Conservation (phyloP, 345 rosid species). For the Citrus trifoliata region DNA sequence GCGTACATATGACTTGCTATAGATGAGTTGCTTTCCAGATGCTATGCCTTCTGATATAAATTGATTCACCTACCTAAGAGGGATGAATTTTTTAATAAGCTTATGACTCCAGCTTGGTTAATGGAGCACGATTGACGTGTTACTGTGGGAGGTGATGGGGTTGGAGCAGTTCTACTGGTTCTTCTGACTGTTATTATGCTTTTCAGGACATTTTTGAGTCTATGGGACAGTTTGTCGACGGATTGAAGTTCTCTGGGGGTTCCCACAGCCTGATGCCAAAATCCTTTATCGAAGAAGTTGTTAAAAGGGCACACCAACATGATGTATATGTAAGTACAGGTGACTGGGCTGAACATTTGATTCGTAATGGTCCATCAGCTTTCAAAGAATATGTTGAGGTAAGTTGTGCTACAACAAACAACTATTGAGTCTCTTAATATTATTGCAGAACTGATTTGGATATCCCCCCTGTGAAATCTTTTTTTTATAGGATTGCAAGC, state of each 20-base stretch:
- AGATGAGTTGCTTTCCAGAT: too few relatives aligned
- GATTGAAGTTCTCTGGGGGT: constrained; percentile 85
- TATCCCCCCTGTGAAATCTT: background rate
- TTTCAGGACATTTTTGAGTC: constrained; percentile 78
- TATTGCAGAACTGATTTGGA: background rate
- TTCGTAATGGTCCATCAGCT: constrained; percentile 65
- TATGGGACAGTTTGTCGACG: constrained; percentile 86
- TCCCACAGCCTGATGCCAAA: constrained; percentile 79
- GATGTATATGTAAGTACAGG: constrained; percentile 85
- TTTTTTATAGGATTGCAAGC: constrained; percentile 66
- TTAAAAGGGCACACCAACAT: constrained; percentile 71
- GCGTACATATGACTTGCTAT: too few relatives aligned
- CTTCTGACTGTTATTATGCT: background rate
- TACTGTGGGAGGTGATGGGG: background rate
- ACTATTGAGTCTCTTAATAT: background rate
- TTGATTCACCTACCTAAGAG: background rate
- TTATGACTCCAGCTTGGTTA: background rate
- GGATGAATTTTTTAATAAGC: background rate
- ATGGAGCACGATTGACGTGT: background rate
- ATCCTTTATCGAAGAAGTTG: constrained; percentile 60
- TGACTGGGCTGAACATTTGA: constrained; percentile 88
- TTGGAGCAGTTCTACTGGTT: background rate
- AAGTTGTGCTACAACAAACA: background rate
- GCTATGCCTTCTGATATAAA: background rate
- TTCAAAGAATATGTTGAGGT: constrained; percentile 82